phyloP scores from a whole-genome alignment of 768 basidiomycete species.

The Tricholoma bakamatsutake region DNA sequence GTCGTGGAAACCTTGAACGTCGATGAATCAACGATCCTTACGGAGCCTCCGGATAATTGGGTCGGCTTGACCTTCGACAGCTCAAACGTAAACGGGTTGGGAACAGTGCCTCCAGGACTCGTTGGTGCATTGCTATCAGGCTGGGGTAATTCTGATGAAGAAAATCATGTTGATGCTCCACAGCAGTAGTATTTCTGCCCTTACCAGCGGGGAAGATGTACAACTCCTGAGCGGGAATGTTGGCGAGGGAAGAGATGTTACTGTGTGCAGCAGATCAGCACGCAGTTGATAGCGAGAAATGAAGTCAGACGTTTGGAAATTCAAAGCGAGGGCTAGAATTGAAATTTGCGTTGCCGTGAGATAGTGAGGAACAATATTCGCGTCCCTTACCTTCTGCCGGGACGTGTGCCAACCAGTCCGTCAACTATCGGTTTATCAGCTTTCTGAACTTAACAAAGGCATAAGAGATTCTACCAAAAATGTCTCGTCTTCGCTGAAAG shows the following conservation, averaged over 20 bases:
- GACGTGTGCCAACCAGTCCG: conserved; percentile 50
- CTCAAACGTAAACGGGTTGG: conserved; percentile 40
- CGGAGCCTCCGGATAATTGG: conserved; percentile 39
- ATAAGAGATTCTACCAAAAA: conserved; percentile 33
- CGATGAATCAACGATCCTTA: conserved; percentile 47
- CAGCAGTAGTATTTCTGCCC: background rate
- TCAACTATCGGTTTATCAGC: conserved; percentile 26
- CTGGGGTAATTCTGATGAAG: conserved; percentile 27
- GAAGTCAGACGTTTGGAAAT: conserved; percentile 34
- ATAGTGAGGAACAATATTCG: background rate
- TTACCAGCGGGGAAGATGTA: conserved; percentile 48
- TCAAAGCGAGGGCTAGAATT: conserved; percentile 41
- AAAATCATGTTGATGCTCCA: background rate
- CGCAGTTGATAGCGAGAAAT: background rate
- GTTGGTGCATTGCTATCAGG: conserved; percentile 27
- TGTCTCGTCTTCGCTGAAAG: conserved; percentile 47
- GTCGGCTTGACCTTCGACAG: conserved; percentile 42
- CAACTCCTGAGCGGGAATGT: conserved; percentile 40
- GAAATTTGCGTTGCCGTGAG: background rate
- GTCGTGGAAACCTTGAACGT: conserved; percentile 45
- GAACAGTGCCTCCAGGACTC: conserved; percentile 40
- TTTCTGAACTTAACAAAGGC: background rate
- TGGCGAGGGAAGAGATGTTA: conserved; percentile 31
- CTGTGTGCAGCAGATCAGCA: conserved; percentile 6
- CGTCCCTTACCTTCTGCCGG: conserved; percentile 36